These are phyloP conservation scores for Ganoderma lingzhi DNA, from an alignment of 1,284 basidiomycete species.

Conservation along the genomic window DNA sequence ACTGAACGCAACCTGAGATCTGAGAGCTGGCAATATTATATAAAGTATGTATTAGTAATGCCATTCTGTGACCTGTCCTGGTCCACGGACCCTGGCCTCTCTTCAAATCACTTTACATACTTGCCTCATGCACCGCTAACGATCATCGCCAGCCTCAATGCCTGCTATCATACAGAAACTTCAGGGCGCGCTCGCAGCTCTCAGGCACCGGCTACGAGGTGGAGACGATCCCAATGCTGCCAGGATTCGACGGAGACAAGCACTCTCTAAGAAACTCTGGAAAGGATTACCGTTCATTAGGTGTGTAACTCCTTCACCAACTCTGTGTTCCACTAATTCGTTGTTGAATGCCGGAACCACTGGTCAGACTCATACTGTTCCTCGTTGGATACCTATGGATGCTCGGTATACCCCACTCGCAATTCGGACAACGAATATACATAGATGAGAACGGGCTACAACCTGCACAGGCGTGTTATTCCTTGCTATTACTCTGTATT, in stretches of 20 bases:
- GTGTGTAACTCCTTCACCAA: neutral
- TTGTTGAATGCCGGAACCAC: neutral
- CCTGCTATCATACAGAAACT: neutral
- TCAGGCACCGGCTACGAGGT: constrained; percentile 23
- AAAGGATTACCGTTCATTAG: constrained; percentile 25
- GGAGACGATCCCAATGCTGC: constrained; percentile 42
- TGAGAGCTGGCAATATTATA: too few species aligned
- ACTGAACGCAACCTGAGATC: neutral
- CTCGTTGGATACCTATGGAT: constrained; percentile 80
- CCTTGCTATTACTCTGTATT: neutral
- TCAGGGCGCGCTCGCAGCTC: neutral
- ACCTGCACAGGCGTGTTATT: constrained; percentile 76
- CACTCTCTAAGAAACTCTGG: constrained; percentile 39
- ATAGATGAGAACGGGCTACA: constrained; percentile 95
- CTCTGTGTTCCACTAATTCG: neutral
- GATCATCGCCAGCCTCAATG: neutral
- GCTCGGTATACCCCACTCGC: constrained; percentile 68
- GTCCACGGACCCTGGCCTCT: neutral
- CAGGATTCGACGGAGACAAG: constrained; percentile 50
- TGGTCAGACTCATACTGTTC: constrained; percentile 61
- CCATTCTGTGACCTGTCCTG: too few species aligned
- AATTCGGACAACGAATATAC: constrained; percentile 75
- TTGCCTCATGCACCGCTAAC: neutral
- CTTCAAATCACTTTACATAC: neutral
- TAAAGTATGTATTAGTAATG: too few species aligned